Evolutionary conservation across 1,284 basidiomycete species (phyloP).

Genomic region (Ustilago esculenta): DNA sequence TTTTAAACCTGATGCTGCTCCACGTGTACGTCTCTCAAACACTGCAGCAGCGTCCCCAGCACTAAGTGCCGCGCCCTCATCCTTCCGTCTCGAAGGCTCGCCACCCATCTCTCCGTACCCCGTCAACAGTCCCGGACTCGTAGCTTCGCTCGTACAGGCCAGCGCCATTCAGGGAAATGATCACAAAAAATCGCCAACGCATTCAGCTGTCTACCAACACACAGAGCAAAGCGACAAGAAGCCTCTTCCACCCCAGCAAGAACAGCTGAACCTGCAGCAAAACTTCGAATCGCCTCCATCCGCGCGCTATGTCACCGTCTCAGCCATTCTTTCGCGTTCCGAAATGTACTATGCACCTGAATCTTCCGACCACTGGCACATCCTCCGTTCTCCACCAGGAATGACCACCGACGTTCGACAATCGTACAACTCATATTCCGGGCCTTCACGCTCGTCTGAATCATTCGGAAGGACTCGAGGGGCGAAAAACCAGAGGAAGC

Average conservation of each 20-base stretch:
- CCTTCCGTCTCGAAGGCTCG: conserved; percentile 33
- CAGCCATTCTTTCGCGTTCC: conserved; percentile 58
- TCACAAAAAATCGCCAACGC: not conserved
- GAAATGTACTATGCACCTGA: conserved; percentile 44
- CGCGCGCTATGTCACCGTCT: conserved; percentile 55
- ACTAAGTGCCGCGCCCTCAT: conserved; percentile 21
- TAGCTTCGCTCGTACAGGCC: no score
- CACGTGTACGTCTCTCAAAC: not conserved
- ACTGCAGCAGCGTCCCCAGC: conserved; percentile 16
- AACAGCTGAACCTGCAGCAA: not conserved
- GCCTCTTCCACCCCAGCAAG: not conserved
- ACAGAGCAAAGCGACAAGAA: not conserved
- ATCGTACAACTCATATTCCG: not conserved
- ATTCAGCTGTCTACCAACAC: not conserved
- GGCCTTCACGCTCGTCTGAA: conserved; percentile 2
- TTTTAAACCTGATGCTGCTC: conserved; percentile 9
- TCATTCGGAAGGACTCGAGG: conserved; percentile 10
- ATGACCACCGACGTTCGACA: conserved; percentile 1
- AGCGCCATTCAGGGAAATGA: no score
- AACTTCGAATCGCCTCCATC: not conserved
- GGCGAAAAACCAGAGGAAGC: conserved; percentile 21
- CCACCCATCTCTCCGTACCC: conserved; percentile 16
- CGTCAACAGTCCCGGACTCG: not conserved
- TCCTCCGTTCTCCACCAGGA: conserved; percentile 21
- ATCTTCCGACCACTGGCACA: conserved; percentile 23